phyloP scores from a whole-genome alignment of 2,329 filamentous ascomycete species.

The Stenocarpella maydis region DNA sequence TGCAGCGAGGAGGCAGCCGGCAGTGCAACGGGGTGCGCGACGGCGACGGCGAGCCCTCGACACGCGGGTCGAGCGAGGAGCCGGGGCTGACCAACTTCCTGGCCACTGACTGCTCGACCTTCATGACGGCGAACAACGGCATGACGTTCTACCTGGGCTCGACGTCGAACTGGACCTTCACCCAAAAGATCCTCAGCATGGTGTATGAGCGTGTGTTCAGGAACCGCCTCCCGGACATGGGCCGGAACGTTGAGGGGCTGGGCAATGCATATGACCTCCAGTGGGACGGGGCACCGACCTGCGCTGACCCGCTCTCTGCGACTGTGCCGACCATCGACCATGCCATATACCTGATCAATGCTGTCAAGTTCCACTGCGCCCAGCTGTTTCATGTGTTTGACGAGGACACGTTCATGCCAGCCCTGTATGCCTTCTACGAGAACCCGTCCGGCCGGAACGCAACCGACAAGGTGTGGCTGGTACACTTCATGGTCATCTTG shows the following conservation, averaged over 20 bases:
- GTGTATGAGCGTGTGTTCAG: slow-evolving; percentile 48
- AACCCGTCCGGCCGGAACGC: slow-evolving; percentile 34
- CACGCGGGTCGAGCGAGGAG: slow-evolving; percentile 32
- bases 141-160: slow-evolving; percentile 59
- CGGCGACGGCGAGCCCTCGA: slow-evolving; percentile 17
- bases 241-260: background rate
- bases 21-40: background rate
- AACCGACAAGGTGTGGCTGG: slow-evolving; percentile 52
- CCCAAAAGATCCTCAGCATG: slow-evolving; percentile 56
- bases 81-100: slow-evolving; percentile 51
- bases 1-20: background rate
- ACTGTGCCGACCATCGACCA: slow-evolving; percentile 60
- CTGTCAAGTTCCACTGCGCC: slow-evolving; percentile 63
- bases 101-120: slow-evolving; percentile 49
- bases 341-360: slow-evolving; percentile 61
- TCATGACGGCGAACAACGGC: slow-evolving; percentile 51
- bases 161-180: slow-evolving; percentile 65
- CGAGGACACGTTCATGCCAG: slow-evolving; percentile 57
- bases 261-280: slow-evolving; percentile 19
- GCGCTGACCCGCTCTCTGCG: slow-evolving; percentile 51
- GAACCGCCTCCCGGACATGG: slow-evolving; percentile 3
- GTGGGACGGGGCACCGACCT: slow-evolving; percentile 43
- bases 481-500: slow-evolving; percentile 62
- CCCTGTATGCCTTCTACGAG: slow-evolving; percentile 42
- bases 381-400: slow-evolving; percentile 64